Conservation (phyloP, 2,329 filamentous ascomycete species). For the Ophiostoma australiae region DNA sequence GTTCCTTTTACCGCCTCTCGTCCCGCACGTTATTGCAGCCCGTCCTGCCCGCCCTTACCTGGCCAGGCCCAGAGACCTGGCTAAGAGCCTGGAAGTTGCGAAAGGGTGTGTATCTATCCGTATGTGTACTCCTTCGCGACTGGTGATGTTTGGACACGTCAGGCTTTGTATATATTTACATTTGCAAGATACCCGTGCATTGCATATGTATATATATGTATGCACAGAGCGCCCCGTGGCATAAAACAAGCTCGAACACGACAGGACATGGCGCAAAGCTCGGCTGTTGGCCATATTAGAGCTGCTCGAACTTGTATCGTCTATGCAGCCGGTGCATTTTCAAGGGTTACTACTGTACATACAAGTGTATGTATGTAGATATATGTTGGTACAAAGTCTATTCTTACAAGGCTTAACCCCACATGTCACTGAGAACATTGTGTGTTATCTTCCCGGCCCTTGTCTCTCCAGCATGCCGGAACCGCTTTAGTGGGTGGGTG, state of each 20-base stretch:
- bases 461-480: neutral
- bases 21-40: neutral
- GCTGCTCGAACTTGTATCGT: neutral
- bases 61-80: neutral
- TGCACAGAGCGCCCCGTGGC: neutral
- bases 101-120: neutral
- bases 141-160: neutral
- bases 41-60: neutral
- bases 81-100: neutral
- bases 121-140: neutral
- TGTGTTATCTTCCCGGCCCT: neutral
- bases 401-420: slow-evolving; percentile 7
- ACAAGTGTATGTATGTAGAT: no score
- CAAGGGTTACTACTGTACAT: neutral
- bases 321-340: neutral
- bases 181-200: neutral
- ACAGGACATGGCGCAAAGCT: neutral
- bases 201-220: neutral
- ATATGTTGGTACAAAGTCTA: neutral
- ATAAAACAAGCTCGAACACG: neutral
- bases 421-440: neutral
- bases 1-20: neutral
- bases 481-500: neutral
- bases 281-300: neutral
- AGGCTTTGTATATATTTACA: neutral